Base-by-base conservation (phyloP, 495 filamentous ascomycete genomes). In the Aspergillus nanangensis region DNA sequence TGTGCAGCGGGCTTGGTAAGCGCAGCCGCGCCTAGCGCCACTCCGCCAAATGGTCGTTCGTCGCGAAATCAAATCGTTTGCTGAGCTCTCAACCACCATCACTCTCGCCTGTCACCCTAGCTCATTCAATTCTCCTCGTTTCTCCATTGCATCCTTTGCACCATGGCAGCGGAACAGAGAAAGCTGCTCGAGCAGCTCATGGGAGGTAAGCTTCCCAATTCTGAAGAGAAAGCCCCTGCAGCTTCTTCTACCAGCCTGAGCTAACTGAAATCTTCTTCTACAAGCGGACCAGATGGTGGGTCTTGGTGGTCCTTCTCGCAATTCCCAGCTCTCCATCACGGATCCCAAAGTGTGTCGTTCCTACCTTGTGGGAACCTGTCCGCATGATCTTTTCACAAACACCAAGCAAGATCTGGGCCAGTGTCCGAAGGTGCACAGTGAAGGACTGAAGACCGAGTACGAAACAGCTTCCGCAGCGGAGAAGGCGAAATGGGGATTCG, bases 311-410 rank as follows among this genome's bases (percentile, higher is more conserved):
- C 74, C 82, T 23, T 82, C 84, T 36, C 83, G 84, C 67, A 76
- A 83, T 38, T 72, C 87, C 8, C 84, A 93, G 66, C 79, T 96
- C 59, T 82, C 86, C 36, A 84, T 97, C 52, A 93, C 87, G 37
- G 94, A 99, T 68, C 75, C 86, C 25, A 96, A 95, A 70, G 87
- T 95, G 52, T 99, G 93, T 73, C 88, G 90, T 42, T 95, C 90
- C 45, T 96, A 90, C 69, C 79, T 99, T 41, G 89, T 81, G 50
- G 93, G 93, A 53, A 95, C 87, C 32, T 99, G 93, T 63, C 93
- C 93, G 4, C 92, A 96, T 73, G 93, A 99, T 71, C 90, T 97
- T 61, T 99, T 99, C 80, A 97, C 91, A 50, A 99, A 99, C 72
- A 99, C 93, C 32, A 97, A 96, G 70, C 89, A 96, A 78, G 93